Evolutionary conservation across 2,329 filamentous ascomycete species (phyloP).

Genomic region (Aspergillus pseudoglaucus): DNA sequence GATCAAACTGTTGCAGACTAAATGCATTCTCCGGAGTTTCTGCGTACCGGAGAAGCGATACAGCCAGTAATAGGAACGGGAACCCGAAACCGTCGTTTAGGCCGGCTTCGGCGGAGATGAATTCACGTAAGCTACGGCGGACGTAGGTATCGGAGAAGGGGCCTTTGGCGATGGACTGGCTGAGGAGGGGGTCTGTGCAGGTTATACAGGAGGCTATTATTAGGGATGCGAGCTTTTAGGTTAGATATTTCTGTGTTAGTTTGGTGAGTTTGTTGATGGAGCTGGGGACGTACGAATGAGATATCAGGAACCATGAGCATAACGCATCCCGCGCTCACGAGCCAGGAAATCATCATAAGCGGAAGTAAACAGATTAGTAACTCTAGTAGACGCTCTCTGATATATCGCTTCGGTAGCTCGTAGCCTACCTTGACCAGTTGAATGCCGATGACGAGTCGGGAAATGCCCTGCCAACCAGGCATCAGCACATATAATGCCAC

Average conservation of each 20-base stretch:
- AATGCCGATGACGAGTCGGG: conserved; percentile 56
- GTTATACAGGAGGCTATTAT: conserved; percentile 57
- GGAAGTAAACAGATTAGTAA: conserved; percentile 52
- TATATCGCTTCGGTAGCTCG: conserved; percentile 54
- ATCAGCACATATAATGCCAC: not conserved
- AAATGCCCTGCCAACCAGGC: conserved; percentile 34
- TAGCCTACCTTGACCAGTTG: conserved; percentile 60
- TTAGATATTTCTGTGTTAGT: too few species aligned
- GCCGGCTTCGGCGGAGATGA: conserved; percentile 58
- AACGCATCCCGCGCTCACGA: conserved; percentile 52
- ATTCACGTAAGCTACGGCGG: conserved; percentile 50
- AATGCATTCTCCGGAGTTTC: conserved; percentile 24
- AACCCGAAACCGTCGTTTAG: conserved; percentile 59
- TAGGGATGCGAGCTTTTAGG: conserved; percentile 29
- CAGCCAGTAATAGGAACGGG: conserved; percentile 54
- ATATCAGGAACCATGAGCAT: conserved; percentile 50
- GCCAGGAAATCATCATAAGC: conserved; percentile 58
- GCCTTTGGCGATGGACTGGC: conserved; percentile 57
- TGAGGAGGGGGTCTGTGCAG: conserved; percentile 57
- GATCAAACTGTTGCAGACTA: conserved; percentile 12
- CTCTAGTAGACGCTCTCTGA: conserved; percentile 45
- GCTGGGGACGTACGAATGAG: conserved; percentile 30
- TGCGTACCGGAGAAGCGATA: conserved; percentile 52
- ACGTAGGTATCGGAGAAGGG: conserved; percentile 59
- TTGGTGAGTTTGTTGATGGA: too few species aligned